Percentiles rank a stretch among this genome's conserved stretches.
Conservation (phyloP, 1,284 basidiomycete species). For the Malassezia arunalokei region DNA sequence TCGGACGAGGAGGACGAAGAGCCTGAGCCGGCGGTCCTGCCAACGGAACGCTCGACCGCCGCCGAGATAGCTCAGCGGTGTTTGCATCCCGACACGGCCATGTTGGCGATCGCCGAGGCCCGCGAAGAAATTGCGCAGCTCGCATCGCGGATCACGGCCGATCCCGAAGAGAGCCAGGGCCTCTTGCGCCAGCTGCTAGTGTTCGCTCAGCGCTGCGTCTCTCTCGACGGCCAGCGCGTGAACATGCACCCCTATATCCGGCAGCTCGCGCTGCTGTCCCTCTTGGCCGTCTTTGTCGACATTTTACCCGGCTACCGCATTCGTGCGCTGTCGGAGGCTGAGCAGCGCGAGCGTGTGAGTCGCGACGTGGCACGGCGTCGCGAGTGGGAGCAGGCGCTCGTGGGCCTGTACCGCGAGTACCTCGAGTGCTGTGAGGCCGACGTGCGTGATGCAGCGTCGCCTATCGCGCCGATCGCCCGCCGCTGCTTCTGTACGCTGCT, state of each 20-base stretch:
- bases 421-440: constrained; percentile 73
- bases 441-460: constrained; percentile 59
- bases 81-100: constrained; percentile 7
- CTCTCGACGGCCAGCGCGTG: constrained; percentile 12
- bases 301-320: constrained; percentile 71
- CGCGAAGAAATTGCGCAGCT: constrained; percentile 44
- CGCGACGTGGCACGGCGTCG: constrained; percentile 79
- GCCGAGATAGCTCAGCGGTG: constrained; percentile 25
- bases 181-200: constrained; percentile 28
- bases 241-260: constrained; percentile 69
- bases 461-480: constrained; percentile 61
- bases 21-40: constrained; percentile 7
- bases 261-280: constrained; percentile 74
- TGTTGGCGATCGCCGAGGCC: constrained; percentile 19
- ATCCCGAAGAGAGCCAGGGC: constrained; percentile 38
- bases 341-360: constrained; percentile 83
- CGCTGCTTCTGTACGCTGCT: constrained; percentile 78
- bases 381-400: constrained; percentile 94
- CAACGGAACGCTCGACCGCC: constrained; percentile 16
- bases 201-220: constrained; percentile 22
- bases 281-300: constrained; percentile 89
- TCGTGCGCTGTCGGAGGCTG: constrained; percentile 72
- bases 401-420: constrained; percentile 76
- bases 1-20: constrained; percentile 6
- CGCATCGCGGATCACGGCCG: constrained; percentile 33